Percentiles rank a stretch among this genome's conserved stretches.
phyloP scores from a whole-genome alignment of 176 grass and related monocot genomes.

The Carex myosuroides region DNA sequence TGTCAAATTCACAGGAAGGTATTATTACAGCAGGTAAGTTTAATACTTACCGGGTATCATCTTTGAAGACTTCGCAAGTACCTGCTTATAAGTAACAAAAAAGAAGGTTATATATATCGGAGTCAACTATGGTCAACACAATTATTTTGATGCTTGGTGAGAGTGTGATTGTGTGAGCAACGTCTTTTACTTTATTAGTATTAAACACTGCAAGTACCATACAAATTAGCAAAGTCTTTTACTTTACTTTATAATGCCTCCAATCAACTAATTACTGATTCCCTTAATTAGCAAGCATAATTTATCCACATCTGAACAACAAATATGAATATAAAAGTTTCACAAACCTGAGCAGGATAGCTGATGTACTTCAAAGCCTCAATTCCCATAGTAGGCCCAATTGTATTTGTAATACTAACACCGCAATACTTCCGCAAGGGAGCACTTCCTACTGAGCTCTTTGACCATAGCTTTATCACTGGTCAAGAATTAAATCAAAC shows the following conservation, averaged over 20 bases:
- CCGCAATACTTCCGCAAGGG: constrained; percentile 67
- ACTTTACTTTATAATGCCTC: neutral
- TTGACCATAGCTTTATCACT: constrained; percentile 94
- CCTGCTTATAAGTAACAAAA: constrained; percentile 39
- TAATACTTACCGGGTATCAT: constrained; percentile 89
- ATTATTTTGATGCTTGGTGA: neutral
- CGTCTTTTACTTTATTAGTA: neutral
- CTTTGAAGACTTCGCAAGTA: constrained; percentile 95
- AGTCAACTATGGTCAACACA: constrained; percentile 4
- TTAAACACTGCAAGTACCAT: neutral
- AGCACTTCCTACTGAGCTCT: constrained; percentile 43
- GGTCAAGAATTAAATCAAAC: constrained; percentile 1
- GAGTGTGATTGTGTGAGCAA: neutral
- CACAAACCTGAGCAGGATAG: constrained; percentile 80
- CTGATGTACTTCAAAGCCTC: constrained; percentile 98
- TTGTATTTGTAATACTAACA: constrained; percentile 86
- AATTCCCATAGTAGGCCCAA: constrained; percentile 87
- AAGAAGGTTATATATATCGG: neutral
- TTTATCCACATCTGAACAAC: neutral
- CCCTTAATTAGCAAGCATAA: neutral
- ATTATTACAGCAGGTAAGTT: neutral
- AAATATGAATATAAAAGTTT: neutral
- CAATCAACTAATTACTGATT: neutral
- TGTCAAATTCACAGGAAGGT: neutral
- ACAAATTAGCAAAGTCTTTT: neutral